Percentiles rank a stretch among this genome's conserved stretches.
Evolutionary conservation across 2,329 filamentous ascomycete genomes (phyloP).

Genomic region (Paraphaeosphaeria minitans): DNA sequence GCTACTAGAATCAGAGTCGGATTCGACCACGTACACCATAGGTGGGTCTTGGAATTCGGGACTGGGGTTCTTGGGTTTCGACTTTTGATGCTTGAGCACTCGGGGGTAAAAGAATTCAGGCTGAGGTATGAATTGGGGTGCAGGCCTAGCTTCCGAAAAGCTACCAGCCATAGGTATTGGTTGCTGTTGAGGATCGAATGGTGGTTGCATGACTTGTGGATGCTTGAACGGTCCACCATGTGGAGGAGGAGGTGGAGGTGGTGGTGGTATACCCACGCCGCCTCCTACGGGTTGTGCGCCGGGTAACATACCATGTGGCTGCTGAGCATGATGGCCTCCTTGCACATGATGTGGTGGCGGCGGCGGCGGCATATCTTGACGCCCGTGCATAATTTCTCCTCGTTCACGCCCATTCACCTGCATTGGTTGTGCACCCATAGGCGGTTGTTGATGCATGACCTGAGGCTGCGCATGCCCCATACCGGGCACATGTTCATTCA

Average conservation of each 20-base stretch:
- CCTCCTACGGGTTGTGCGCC: slow-evolving; percentile 10
- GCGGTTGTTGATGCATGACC: neutral
- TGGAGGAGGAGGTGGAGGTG: slow-evolving; percentile 15
- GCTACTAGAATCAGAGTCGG: slow-evolving; percentile 24
- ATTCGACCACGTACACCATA: slow-evolving; percentile 11
- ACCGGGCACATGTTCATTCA: neutral
- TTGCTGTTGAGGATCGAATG: slow-evolving; percentile 2
- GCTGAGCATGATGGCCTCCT: slow-evolving; percentile 2
- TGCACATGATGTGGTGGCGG: neutral
- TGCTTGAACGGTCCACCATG: neutral
- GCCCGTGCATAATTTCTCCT: neutral
- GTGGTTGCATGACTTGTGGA: neutral
- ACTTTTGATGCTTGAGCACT: slow-evolving; percentile 5
- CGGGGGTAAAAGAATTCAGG: neutral
- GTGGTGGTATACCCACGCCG: neutral
- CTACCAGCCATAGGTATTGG: neutral
- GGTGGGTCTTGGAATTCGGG: slow-evolving; percentile 9
- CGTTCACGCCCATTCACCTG: slow-evolving; percentile 4
- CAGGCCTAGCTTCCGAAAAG: neutral
- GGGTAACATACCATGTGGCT: slow-evolving; percentile 11
- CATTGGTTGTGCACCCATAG: neutral
- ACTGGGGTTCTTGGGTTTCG: slow-evolving; percentile 10
- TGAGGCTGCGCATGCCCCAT: slow-evolving; percentile 3
- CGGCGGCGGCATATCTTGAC: neutral
- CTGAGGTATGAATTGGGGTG: neutral